Evolutionary conservation across 176 grass and related monocot species (phyloP), one percentile per base, ranked within the genome.

Genomic region (Tuctoria greenei): DNA sequence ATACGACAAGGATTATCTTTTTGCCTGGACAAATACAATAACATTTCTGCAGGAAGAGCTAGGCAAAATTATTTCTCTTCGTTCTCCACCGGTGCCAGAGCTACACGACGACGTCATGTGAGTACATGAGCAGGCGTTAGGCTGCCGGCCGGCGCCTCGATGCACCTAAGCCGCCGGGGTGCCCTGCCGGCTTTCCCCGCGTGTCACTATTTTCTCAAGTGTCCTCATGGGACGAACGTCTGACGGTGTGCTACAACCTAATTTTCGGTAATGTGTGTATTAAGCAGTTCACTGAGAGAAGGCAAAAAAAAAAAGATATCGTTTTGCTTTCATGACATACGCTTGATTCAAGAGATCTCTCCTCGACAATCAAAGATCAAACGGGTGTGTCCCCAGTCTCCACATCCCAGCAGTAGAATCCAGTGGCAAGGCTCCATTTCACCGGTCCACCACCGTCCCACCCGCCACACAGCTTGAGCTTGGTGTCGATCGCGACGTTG

Each of bases 1-100:
- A 58, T 57, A 40, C 35, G 70, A 72, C 35, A 72, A 40, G 10
- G 39, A 72, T 72, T 34, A 36, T n/a, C 31, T 55, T 72, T 71
- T 39, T 55, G 35, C 14, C 10, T 4, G 24, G 57, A n/a, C n/a
- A n/a, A n/a, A n/a, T n/a, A n/a, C n/a, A n/a, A n/a, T n/a, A n/a
- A n/a, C n/a, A n/a, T n/a, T n/a, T n/a, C n/a, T n/a, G n/a, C n/a
- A n/a, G n/a, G n/a, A n/a, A n/a, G n/a, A n/a, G n/a, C n/a, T n/a
- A n/a, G n/a, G 35, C 0, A 1, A 3, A 10, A 1, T 62, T 8
- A 0, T 62, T 35, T 8, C 3, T 18, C 28, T 18, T 62, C 13
- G 14, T 7, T 62, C 27, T 35, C 27, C 27, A 49, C n/a, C n/a
- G n/a, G n/a, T n/a, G n/a, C n/a, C n/a, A n/a, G n/a, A n/a, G 46